These are phyloP conservation scores for Trypanosoma lewisi DNA, from an alignment of 208 protist species.

Conservation along the genomic window DNA sequence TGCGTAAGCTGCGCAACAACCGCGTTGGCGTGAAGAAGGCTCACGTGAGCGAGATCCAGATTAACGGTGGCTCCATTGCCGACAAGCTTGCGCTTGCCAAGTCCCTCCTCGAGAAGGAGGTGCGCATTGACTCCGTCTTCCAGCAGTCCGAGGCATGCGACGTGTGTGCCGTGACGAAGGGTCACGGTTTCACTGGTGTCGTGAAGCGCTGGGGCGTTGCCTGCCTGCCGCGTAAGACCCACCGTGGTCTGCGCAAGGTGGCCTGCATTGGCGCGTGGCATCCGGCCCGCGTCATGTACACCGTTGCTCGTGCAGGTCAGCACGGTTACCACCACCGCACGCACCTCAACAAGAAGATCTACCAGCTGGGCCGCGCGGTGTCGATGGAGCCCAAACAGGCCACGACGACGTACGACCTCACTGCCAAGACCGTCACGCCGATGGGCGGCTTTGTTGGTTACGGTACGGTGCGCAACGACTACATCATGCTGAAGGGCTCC, in stretches of 20 bases:
- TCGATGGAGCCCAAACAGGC: slow-evolving; percentile 80
- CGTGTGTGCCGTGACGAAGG: slow-evolving; percentile 97
- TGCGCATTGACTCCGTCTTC: slow-evolving; percentile 95
- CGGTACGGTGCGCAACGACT: slow-evolving; percentile 97
- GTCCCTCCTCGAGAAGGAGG: slow-evolving; percentile 95
- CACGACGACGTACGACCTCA: slow-evolving; percentile 97
- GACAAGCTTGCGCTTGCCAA: slow-evolving; percentile 97
- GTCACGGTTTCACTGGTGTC: slow-evolving; percentile 98
- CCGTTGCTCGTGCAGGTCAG: slow-evolving; percentile 99
- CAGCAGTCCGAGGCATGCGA: slow-evolving; percentile 96
- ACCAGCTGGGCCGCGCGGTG: slow-evolving; percentile 94
- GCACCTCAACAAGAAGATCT: slow-evolving; percentile 99
- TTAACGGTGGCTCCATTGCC: slow-evolving; percentile 97
- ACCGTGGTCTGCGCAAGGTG: slow-evolving; percentile 99
- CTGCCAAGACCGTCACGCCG: slow-evolving; percentile 99
- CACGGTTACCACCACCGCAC: slow-evolving; percentile 98
- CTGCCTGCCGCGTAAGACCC: slow-evolving; percentile 98
- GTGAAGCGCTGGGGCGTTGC: slow-evolving; percentile 97
- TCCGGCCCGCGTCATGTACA: slow-evolving; percentile 95
- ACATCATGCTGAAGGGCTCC: slow-evolving; percentile 97
- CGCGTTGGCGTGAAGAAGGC: slow-evolving; percentile 98
- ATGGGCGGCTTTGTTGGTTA: slow-evolving; percentile 99
- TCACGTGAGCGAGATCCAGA: slow-evolving; percentile 99
- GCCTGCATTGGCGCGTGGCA: slow-evolving; percentile 99
- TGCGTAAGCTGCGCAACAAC: slow-evolving; percentile 96